Percentiles rank a stretch among this genome's conserved stretches.
phyloP scores from a whole-genome alignment of 1,284 basidiomycete genomes.

The Tausonia pullulans region DNA sequence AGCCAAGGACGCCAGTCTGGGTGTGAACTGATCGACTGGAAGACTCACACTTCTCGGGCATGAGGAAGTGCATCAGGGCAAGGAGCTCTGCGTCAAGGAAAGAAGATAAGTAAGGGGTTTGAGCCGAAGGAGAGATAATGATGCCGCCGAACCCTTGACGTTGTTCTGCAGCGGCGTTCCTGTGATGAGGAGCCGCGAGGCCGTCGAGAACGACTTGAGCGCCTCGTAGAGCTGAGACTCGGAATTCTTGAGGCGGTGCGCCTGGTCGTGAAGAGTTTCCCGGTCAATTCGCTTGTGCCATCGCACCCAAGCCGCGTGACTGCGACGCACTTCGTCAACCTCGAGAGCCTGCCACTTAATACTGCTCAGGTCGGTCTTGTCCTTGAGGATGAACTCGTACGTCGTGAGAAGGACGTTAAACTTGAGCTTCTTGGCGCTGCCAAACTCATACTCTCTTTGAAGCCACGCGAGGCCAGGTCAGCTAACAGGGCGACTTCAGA shows the following conservation, averaged over 20 bases:
- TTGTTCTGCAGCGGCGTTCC: slow-evolving; percentile 99
- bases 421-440: slow-evolving; percentile 63
- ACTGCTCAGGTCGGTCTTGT: slow-evolving; percentile 73
- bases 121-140: not conserved
- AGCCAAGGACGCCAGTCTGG: not conserved
- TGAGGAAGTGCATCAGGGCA: slow-evolving; percentile 96
- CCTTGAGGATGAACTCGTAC: slow-evolving; percentile 91
- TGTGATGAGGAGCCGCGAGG: slow-evolving; percentile 90
- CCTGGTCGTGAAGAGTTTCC: slow-evolving; percentile 39
- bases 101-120: not conserved
- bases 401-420: slow-evolving; percentile 97
- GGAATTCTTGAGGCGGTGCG: slow-evolving; percentile 95
- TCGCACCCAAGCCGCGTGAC: not conserved
- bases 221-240: slow-evolving; percentile 97
- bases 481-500: too few species aligned
- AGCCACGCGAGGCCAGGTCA: too few species aligned
- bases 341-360: slow-evolving; percentile 97
- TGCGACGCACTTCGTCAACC: slow-evolving; percentile 71
- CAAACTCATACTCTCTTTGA: slow-evolving; percentile 64
- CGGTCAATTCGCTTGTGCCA: not conserved
- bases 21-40: not conserved
- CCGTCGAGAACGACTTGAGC: slow-evolving; percentile 74
- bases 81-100: slow-evolving; percentile 57
- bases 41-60: slow-evolving; percentile 85
- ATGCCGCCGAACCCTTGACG: slow-evolving; percentile 65